A percentile compares a stretch with the other conserved stretches of the same genome.
phyloP scores from a whole-genome alignment of 179 eudicot species.

The Beta lomatogona region DNA sequence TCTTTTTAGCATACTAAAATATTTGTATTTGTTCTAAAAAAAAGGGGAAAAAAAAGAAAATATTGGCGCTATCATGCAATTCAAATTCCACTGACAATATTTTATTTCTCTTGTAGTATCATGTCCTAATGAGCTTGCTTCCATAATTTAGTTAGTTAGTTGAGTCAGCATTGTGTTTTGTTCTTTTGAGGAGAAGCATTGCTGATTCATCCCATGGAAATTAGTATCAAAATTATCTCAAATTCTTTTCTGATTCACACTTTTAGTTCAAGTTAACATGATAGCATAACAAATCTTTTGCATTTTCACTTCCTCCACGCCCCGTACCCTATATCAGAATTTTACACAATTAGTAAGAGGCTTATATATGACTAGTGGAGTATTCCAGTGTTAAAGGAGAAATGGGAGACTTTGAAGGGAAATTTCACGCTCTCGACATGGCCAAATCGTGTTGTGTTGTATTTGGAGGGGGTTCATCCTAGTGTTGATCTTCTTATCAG shows the following conservation, averaged over 20 bases:
- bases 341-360: not conserved
- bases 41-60: not conserved
- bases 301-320: not conserved
- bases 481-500: conserved; percentile 70
- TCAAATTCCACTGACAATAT: too few species aligned
- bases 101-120: too few species aligned
- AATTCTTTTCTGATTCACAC: too few species aligned
- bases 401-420: conserved; percentile 73
- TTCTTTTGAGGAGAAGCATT: too few species aligned
- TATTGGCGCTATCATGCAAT: not conserved
- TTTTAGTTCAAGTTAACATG: too few species aligned
- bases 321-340: too few species aligned
- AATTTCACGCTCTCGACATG: conserved; percentile 52
- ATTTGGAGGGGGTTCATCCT: conserved; percentile 88
- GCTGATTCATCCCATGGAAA: too few species aligned
- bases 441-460: conserved; percentile 65
- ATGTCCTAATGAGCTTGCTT: too few species aligned
- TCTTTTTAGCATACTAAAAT: not conserved
- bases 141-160: too few species aligned
- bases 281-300: too few species aligned
- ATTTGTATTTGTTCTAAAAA: not conserved
- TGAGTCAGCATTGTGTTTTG: too few species aligned
- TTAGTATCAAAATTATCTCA: too few species aligned
- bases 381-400: conserved; percentile 44
- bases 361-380: conserved; percentile 37